phyloP scores from a whole-genome alignment of 345 rosid genomes.

The Rhodamnia argentea region DNA sequence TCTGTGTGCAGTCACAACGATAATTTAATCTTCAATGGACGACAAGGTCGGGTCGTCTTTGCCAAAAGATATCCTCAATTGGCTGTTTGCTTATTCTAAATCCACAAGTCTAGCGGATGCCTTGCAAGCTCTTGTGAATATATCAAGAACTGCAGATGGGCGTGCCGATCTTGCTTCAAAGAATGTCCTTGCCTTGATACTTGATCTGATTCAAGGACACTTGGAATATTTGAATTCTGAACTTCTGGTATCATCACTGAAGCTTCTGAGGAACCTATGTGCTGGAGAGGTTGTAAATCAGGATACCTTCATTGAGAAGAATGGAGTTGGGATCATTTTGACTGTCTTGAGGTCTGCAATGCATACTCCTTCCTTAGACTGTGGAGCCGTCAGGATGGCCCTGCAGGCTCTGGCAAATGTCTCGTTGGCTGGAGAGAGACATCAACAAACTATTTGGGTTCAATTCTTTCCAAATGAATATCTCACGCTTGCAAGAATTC shows the following conservation, averaged over 20 bases:
- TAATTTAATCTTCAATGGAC: neutral
- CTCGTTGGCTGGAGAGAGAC: conserved; percentile 46
- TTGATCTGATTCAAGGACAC: conserved; percentile 28
- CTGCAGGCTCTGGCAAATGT: conserved; percentile 72
- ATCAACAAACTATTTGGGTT: conserved; percentile 49
- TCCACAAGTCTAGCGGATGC: conserved; percentile 6
- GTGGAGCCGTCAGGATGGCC: conserved; percentile 31
- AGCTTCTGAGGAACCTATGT: conserved; percentile 65
- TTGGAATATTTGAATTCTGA: conserved; percentile 13
- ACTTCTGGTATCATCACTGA: conserved; percentile 28
- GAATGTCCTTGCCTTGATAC: conserved; percentile 27
- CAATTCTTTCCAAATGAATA: conserved; percentile 42
- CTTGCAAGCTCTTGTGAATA: conserved; percentile 36
- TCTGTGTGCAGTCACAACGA: neutral
- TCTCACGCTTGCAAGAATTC: conserved; percentile 25
- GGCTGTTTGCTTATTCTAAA: neutral
- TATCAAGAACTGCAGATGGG: conserved; percentile 34
- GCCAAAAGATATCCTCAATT: neutral
- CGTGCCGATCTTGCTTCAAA: conserved; percentile 53
- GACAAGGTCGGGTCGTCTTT: neutral
- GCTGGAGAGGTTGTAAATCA: conserved; percentile 62
- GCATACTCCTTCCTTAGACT: conserved; percentile 16
- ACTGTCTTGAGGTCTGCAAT: conserved; percentile 12
- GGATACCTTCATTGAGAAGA: conserved; percentile 28
- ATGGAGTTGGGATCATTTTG: conserved; percentile 33